Base-by-base conservation (phyloP, 2,329 filamentous ascomycete genomes). In the Diaporthe aspalathi region DNA sequence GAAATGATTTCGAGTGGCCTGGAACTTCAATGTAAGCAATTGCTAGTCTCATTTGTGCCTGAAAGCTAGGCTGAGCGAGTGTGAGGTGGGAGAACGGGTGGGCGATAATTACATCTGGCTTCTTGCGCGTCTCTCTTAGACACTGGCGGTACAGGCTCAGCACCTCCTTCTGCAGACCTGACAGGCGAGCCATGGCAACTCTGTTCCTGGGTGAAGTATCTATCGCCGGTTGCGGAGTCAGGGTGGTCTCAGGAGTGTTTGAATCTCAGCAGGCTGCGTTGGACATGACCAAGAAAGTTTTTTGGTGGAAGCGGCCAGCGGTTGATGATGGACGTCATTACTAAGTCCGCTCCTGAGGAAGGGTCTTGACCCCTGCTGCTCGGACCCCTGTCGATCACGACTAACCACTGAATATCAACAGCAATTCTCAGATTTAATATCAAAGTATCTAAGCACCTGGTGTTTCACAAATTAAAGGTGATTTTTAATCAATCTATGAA, bases 101-200 rank as follows among this genome's bases (percentile, higher is more conserved):
- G 24, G n/a, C n/a, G n/a, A 38, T 40, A 14, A 77, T 73, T 80
- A 95, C 94, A 76, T 83, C 79, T 63, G 95, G 94, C 81, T 99
- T 98, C 78, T 91, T 91, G 72, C 92, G 89, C 72, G 92, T 91
- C 78, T 93, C 93, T 72, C 95, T 90, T 32, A 99, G 84, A 77
- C 95, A 98, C 79, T 90, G 89, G 71, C 95, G 91, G 80, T 98
- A 99, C 17, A 99, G 88, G 43, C 90, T 87, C 66, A 98, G 82
- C 4, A 98, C 95, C 78, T 97, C 94, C 77, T 89, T 92, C 80
- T 98, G 95, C n/a, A 98, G 85, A 45, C 96, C 96, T 9, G 95
- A 97, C 32, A 95, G 85, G 76, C 90, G 87, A 84, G 84, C 84
- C 43, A 70, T 76, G 24, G 40, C 43, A 12, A 60, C 16, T 27